phyloP scores from a whole-genome alignment of 306 rosid species.

The Lathyrus aphaca region DNA sequence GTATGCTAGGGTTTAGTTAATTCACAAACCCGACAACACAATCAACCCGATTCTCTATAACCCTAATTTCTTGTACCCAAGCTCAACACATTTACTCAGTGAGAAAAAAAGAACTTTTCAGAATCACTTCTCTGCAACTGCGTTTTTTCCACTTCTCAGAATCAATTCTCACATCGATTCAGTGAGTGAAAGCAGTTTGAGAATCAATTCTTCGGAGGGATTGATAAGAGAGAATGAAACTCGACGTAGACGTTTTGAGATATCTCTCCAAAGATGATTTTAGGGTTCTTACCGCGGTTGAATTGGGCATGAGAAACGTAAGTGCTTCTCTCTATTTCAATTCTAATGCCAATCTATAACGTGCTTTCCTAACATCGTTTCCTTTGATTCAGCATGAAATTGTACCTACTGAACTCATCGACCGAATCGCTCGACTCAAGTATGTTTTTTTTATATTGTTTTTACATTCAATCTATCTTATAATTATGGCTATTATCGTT shows the following conservation, averaged over 20 bases:
- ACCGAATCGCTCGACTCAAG: slow-evolving; percentile 63
- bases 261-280: slow-evolving; percentile 89
- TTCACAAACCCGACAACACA: too few relatives aligned
- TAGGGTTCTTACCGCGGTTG: slow-evolving; percentile 92
- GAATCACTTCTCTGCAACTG: too few relatives aligned
- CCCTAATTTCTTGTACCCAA: too few relatives aligned
- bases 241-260: slow-evolving; percentile 75
- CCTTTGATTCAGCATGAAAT: slow-evolving; percentile 66
- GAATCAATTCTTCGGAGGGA: neutral
- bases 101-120: too few relatives aligned
- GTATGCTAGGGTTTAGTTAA: too few relatives aligned
- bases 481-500: too few relatives aligned
- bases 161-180: too few relatives aligned
- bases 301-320: slow-evolving; percentile 91
- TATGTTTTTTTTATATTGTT: slow-evolving; percentile 14
- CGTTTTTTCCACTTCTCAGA: too few relatives aligned
- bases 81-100: too few relatives aligned
- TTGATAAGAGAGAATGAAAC: slow-evolving; percentile 55
- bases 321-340: neutral
- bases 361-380: neutral
- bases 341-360: neutral
- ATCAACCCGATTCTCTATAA: too few relatives aligned
- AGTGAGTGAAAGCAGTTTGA: too few relatives aligned
- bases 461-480: neutral
- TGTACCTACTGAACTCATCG: slow-evolving; percentile 75